These are phyloP conservation scores for Monilinia laxa DNA, from an alignment of 2,329 filamentous ascomycete species.

Conservation along the genomic window DNA sequence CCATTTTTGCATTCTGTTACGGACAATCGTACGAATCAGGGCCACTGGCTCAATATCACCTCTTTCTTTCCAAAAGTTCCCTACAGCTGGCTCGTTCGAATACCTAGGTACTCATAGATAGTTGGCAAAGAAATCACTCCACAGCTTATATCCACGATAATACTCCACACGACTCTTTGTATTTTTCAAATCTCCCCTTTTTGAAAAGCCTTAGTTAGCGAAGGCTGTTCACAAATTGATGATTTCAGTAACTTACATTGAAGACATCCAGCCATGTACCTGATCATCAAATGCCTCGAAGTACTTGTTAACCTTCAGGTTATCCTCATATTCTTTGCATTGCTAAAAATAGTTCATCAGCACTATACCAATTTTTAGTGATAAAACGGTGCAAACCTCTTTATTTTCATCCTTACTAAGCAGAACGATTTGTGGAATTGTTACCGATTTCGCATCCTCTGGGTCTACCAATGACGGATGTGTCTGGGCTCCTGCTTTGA, in stretches of 20 bases:
- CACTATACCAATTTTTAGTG: conserved; percentile 44
- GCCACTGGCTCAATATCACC: too few species aligned
- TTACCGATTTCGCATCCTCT: conserved; percentile 58
- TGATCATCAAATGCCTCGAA: conserved; percentile 63
- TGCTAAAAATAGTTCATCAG: conserved; percentile 41
- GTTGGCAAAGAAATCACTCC: conserved; percentile 9
- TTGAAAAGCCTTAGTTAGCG: neutral
- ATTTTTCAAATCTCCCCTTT: conserved; percentile 11
- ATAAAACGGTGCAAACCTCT: conserved; percentile 32
- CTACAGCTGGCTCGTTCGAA: neutral
- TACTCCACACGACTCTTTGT: conserved; percentile 18
- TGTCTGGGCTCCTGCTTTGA: conserved; percentile 51
- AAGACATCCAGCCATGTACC: conserved; percentile 74
- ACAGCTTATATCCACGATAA: conserved; percentile 23
- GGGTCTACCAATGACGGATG: conserved; percentile 64
- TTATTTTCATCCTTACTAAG: conserved; percentile 62
- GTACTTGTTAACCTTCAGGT: conserved; percentile 52
- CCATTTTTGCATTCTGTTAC: too few species aligned
- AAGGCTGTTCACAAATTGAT: neutral
- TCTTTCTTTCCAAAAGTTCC: too few species aligned
- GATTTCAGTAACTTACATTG: conserved; percentile 45
- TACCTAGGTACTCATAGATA: neutral
- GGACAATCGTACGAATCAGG: too few species aligned
- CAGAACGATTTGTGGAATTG: conserved; percentile 59
- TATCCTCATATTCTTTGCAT: conserved; percentile 44